Evolutionary conservation across 768 basidiomycete species (phyloP), one percentile per base, ranked within the genome.

Genomic region (Infundibulicybe gibba): DNA sequence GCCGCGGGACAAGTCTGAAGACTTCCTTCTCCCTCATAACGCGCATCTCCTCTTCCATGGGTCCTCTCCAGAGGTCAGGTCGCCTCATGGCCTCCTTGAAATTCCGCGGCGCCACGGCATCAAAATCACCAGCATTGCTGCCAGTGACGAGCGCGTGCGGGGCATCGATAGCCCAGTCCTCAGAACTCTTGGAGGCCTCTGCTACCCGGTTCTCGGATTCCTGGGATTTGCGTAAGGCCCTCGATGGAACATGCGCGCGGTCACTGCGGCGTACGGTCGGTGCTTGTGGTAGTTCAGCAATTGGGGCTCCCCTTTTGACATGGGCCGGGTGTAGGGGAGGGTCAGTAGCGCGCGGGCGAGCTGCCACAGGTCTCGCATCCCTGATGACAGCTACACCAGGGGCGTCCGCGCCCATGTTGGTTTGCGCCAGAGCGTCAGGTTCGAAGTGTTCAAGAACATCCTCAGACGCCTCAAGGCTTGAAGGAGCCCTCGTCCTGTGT

Each of bases 1-100:
- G 32, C 0, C 11, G 21, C 1, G 56, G 48, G 0, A 54, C 53
- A 3, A 63, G 14, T 5, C 44, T 40, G 50, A 53, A 64, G 1
- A 53, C 51, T n/a, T 43, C 46, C 9, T 48, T 56, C 12, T 44
- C 47, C 32, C 47, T n/a, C 9, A 54, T 37, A 3, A 42, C 43
- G 55, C 62, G 52, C 52, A 68, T 3, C 39, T 55, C 56, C 0
- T 40, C 40, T 2, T 49, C 33, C 52, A 60, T 55, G 2, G 54
- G 35, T 2, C 43, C 33, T 32, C 33, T 15, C 52, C 53, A 56
- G 2, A 54, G 15, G 14, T 54, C 52, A 10, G 42, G 33, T 21
- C 52, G 45, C 49, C 35, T 11, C 44, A 56, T 56, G 16, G 52
- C 53, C 33, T 54, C 53, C 9, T 32, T 33, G 34, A 49, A 51